phyloP scores from a whole-genome alignment of 2,329 filamentous ascomycete species.

The Blumeria graminis region DNA sequence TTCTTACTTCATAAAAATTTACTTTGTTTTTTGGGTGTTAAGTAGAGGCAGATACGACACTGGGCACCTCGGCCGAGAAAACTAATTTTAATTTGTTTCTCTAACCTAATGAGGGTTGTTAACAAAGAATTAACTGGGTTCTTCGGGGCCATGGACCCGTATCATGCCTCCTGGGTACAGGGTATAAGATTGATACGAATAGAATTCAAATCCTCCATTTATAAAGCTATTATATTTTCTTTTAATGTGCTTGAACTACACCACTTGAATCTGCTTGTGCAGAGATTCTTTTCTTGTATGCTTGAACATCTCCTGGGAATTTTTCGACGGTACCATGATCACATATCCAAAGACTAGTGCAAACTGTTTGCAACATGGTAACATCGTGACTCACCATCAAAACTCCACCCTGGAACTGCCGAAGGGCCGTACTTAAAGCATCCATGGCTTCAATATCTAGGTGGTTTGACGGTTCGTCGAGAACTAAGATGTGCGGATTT shows the following conservation, averaged over 20 bases:
- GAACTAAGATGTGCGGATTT: slow-evolving; percentile 89
- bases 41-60: too few relatives aligned
- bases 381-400: slow-evolving; percentile 99
- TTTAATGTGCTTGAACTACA: slow-evolving; percentile 27
- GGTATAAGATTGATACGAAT: too few relatives aligned
- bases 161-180: too few relatives aligned
- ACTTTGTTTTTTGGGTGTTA: too few relatives aligned
- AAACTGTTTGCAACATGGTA: slow-evolving; percentile 93
- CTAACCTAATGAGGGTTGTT: too few relatives aligned
- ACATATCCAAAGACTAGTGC: slow-evolving; percentile 87
- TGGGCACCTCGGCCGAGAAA: too few relatives aligned
- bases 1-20: too few relatives aligned
- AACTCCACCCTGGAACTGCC: slow-evolving; percentile 77
- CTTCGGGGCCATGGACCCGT: too few relatives aligned
- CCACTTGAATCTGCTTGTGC: slow-evolving; percentile 73
- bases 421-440: slow-evolving; percentile 61
- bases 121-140: too few relatives aligned
- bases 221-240: neutral
- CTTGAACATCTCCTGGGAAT: slow-evolving; percentile 83
- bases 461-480: slow-evolving; percentile 97
- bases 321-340: slow-evolving; percentile 86
- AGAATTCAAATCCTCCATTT: too few relatives aligned
- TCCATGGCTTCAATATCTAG: slow-evolving; percentile 97
- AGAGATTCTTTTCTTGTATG: slow-evolving; percentile 91
- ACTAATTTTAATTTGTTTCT: too few relatives aligned